Conservation (phyloP, 352 stramenopile species). For the Pythium sp. region DNA sequence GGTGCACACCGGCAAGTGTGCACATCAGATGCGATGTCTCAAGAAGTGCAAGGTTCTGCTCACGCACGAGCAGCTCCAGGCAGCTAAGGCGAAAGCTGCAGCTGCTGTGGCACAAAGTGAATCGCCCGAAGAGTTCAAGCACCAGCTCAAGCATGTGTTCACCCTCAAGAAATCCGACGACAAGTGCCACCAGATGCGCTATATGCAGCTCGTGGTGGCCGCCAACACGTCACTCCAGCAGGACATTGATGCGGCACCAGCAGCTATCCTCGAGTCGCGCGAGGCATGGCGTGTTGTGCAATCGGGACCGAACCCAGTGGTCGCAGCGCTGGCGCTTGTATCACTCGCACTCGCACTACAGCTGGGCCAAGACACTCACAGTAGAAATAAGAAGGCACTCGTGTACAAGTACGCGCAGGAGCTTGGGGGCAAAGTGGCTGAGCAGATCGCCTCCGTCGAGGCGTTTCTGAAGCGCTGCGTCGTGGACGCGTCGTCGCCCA, state of each 20-base stretch:
- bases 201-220: constrained; percentile 18
- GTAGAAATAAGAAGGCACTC: neutral
- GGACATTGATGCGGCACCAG: neutral
- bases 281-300: constrained; percentile 7
- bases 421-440: neutral
- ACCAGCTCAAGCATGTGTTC: constrained; percentile 1
- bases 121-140: constrained; percentile 7
- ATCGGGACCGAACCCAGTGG: constrained; percentile 12
- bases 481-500: neutral
- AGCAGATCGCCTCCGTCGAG: constrained; percentile 3
- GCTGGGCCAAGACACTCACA: no score
- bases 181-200: constrained; percentile 13
- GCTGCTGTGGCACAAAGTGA: neutral
- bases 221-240: constrained; percentile 13
- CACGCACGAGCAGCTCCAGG: constrained; percentile 10
- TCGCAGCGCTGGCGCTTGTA: constrained; percentile 13
- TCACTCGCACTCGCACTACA: constrained; percentile 2
- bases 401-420: neutral
- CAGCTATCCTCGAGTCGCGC: constrained; percentile 5
- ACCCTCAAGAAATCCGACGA: neutral
- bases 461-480: constrained; percentile 6
- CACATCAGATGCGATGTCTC: constrained; percentile 10
- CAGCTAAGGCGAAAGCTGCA: neutral
- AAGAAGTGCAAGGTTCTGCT: constrained; percentile 15
- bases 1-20: constrained; percentile 11